Conservation (phyloP, 2,329 filamentous ascomycete genomes). For the Plenodomus biglobosus region DNA sequence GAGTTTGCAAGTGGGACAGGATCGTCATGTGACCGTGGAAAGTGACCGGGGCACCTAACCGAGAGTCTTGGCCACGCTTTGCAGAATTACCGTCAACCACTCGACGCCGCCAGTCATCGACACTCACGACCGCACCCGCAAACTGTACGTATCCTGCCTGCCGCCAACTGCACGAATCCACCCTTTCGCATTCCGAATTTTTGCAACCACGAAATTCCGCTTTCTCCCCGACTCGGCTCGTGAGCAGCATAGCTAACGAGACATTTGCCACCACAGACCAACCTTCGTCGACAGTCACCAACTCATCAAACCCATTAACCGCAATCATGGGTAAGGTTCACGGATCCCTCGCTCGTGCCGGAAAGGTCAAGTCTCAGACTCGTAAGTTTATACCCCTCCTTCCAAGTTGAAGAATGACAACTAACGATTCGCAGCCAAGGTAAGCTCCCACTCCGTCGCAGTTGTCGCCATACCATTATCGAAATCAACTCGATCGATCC, state of each 20-base stretch:
- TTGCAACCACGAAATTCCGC: slow-evolving; percentile 7
- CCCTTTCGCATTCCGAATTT: slow-evolving; percentile 2
- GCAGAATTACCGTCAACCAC: neutral
- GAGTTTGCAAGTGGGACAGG: too few species aligned
- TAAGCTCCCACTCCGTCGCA: slow-evolving; percentile 15
- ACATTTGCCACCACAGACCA: slow-evolving; percentile 38
- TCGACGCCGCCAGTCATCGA: slow-evolving; percentile 28
- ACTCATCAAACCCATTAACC: slow-evolving; percentile 42
- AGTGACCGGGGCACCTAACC: neutral
- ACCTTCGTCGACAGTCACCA: slow-evolving; percentile 20
- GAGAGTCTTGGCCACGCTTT: neutral
- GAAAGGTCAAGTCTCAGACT: slow-evolving; percentile 81
- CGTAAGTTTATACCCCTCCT: slow-evolving; percentile 20
- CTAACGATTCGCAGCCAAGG: slow-evolving; percentile 31
- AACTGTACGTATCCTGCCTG: slow-evolving; percentile 37
- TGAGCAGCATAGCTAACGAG: slow-evolving; percentile 22
- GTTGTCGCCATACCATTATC: neutral
- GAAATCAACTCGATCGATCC: neutral
- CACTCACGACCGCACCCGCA: slow-evolving; percentile 36
- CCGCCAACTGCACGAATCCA: slow-evolving; percentile 1
- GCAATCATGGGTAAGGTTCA: slow-evolving; percentile 88
- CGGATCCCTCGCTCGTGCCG: slow-evolving; percentile 92
- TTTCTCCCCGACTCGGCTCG: slow-evolving; percentile 3
- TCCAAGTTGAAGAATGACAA: slow-evolving; percentile 2
- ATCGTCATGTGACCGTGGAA: neutral